Percentiles rank a stretch among this genome's conserved stretches.
Conservation (phyloP, 140 eudicot species). For the Senecio squalidus region DNA sequence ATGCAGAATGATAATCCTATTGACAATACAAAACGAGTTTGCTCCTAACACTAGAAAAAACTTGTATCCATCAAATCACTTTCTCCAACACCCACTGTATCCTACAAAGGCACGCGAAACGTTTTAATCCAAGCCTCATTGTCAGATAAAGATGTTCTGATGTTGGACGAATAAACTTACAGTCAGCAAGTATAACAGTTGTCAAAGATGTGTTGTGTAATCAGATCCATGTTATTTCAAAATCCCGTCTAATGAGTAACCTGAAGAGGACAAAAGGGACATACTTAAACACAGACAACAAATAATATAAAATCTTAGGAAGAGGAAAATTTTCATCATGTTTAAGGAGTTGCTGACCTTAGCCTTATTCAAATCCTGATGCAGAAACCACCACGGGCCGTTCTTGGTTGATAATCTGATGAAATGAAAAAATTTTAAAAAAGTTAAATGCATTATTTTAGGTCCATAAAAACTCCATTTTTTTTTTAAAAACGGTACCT, state of each 20-base stretch:
- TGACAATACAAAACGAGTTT: neutral
- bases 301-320: neutral
- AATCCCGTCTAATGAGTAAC: conserved; percentile 8
- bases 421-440: neutral
- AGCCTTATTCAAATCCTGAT: conserved; percentile 37
- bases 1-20: neutral
- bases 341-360: conserved; percentile 26
- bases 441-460: neutral
- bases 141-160: too few species aligned
- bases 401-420: conserved; percentile 46
- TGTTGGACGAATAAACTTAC: conserved; percentile 21
- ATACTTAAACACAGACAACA: neutral
- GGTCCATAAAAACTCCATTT: neutral
- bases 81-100: conserved; percentile 2
- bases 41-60: neutral
- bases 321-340: neutral
- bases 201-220: conserved; percentile 12
- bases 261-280: neutral
- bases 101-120: too few species aligned
- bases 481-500: conserved; percentile 32
- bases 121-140: too few species aligned
- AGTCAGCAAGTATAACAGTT: conserved; percentile 11
- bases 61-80: neutral
- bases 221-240: conserved; percentile 3
- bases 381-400: conserved; percentile 97